phyloP scores from a whole-genome alignment of 1,284 basidiomycete genomes.

The Leccinum fallax region DNA sequence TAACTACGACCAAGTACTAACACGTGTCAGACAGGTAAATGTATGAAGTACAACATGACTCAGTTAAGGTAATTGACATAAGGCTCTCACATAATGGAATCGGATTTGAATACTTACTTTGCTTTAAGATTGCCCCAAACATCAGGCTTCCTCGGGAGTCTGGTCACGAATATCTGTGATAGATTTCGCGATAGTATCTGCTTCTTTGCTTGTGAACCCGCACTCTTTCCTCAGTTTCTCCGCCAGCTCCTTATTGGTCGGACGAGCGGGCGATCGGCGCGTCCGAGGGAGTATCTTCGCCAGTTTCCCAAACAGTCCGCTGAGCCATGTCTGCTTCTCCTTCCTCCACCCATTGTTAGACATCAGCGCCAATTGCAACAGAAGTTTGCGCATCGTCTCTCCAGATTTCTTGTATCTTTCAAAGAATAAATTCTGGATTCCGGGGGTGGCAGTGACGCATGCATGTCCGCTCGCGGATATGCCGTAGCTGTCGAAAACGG shows the following conservation, averaged over 20 bases:
- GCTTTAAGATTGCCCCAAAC: not conserved
- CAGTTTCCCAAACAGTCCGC: slow-evolving; percentile 24
- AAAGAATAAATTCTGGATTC: slow-evolving; percentile 14
- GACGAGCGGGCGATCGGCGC: slow-evolving; percentile 3
- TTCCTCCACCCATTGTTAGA: slow-evolving; percentile 20
- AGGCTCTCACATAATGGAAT: not conserved
- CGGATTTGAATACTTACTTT: not conserved
- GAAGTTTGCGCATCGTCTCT: slow-evolving; percentile 17
- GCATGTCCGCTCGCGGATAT: slow-evolving; percentile 28
- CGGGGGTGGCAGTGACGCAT: slow-evolving; percentile 29
- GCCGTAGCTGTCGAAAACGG: slow-evolving; percentile 19
- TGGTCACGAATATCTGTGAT: slow-evolving; percentile 20
- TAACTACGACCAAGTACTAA: not conserved
- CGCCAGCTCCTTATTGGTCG: slow-evolving; percentile 14
- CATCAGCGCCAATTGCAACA: slow-evolving; percentile 10
- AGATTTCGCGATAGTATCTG: slow-evolving; percentile 17
- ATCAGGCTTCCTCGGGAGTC: slow-evolving; percentile 1
- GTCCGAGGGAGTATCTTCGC: slow-evolving; percentile 18
- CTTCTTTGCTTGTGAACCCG: slow-evolving; percentile 21
- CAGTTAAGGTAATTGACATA: not conserved
- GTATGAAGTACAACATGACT: not conserved
- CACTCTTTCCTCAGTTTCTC: slow-evolving; percentile 21
- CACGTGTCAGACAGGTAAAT: not conserved
- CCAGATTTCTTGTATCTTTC: slow-evolving; percentile 19
- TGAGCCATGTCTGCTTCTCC: slow-evolving; percentile 22